Conservation (phyloP, 345 rosid genomes). For the Dipteronia dyeriana region DNA sequence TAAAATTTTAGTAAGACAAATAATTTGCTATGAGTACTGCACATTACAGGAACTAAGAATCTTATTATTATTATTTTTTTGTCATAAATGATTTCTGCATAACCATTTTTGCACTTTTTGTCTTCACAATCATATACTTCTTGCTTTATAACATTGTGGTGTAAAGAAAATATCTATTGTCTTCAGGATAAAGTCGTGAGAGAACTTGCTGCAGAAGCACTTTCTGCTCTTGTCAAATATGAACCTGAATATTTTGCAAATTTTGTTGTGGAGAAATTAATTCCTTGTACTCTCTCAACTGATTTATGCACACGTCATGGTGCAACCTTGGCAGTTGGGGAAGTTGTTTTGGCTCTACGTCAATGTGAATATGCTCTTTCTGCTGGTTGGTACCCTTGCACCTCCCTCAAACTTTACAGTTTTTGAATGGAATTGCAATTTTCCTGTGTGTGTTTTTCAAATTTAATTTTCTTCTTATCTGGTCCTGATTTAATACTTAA, state of each 20-base stretch:
- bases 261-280: constrained; percentile 66
- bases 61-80: background rate
- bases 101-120: background rate
- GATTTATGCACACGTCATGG: constrained; percentile 96
- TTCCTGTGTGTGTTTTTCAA: constrained; percentile 11
- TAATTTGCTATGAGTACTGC: background rate
- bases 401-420: constrained; percentile 11
- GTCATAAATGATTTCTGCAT: background rate
- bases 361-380: constrained; percentile 55
- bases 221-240: constrained; percentile 85
- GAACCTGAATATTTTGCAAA: constrained; percentile 67
- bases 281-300: constrained; percentile 82
- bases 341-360: constrained; percentile 76
- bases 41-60: background rate
- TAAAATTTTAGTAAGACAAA: background rate
- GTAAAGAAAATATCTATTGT: constrained; percentile 14
- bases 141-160: background rate
- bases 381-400: constrained; percentile 55
- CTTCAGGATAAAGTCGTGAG: constrained; percentile 89
- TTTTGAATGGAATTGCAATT: constrained; percentile 19
- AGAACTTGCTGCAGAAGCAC: constrained; percentile 87
- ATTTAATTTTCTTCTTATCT: constrained; percentile 16
- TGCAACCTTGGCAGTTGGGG: constrained; percentile 86
- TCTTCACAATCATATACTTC: background rate
- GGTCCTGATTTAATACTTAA: background rate